Base-by-base conservation (phyloP, 352 stramenopile genomes). In the Blastocystis sp. region DNA sequence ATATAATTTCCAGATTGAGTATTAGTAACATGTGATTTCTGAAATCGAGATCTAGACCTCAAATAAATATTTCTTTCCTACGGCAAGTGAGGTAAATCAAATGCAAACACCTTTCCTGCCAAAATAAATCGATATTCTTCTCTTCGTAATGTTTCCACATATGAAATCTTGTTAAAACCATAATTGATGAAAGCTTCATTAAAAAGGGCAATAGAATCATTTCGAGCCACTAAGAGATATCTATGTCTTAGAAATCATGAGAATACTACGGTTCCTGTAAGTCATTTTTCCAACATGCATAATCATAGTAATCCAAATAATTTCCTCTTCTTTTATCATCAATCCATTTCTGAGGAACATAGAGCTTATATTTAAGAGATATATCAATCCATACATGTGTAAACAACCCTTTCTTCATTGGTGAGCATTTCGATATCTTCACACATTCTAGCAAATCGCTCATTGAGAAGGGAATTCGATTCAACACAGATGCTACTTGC, bases 141-240 rank as follows among this genome's bases (percentile, higher is more conserved):
- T 19, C 43, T 61, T 4, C 69, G 39, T 6, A 80, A n/a, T n/a
- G 27, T 63, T 63, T 80, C 69, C 14, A 80, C 51, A 61, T 61
- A 80, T 19, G 69, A 65, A 35, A 80, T 80, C 27, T 80, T 80
- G 46, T 80, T 80, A 52, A 65, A 80, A 32, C 69, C 69, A 35
- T 80, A 80, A 37, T 80, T 80, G n/a, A 80, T 63, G 14, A 80
- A 63, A 6, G 39, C 43, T n/a, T 80, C 69, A 1, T 59, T 14
- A 58, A 65, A 80, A 14, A 27, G 27, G 24, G 69, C 65, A 0
- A 80, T n/a, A 27, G 43, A 65, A 37, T 80, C 69, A 42, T 63
- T 59, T 65, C 69, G 7, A 19, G 35, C 21, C 42, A 80, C 69
- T 2, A 80, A 29, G 14, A 80, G 43, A 63, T 80, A 80, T 21